These are phyloP conservation scores for Graphilbum sp. DNA, from an alignment of 2,329 filamentous ascomycete genomes.

Conservation along the genomic window DNA sequence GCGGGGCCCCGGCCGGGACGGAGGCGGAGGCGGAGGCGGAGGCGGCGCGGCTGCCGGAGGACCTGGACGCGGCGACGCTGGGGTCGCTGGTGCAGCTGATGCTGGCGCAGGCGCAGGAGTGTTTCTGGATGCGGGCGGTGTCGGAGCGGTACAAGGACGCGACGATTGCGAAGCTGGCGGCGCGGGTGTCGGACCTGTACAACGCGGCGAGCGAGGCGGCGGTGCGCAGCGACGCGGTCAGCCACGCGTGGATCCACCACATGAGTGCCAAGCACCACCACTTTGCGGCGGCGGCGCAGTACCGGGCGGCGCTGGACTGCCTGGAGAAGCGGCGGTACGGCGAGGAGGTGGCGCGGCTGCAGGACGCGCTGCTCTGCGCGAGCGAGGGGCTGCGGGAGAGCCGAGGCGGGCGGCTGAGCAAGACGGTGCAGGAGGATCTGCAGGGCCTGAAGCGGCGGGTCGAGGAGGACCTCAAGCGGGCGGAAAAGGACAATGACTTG, in stretches of 20 bases:
- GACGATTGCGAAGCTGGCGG: constrained; percentile 79
- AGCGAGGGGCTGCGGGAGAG: constrained; percentile 76
- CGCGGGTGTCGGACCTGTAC: constrained; percentile 81
- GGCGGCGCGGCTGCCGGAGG: constrained; percentile 54
- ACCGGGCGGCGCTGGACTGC: constrained; percentile 76
- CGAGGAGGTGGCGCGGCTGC: constrained; percentile 78
- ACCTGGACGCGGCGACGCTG: constrained; percentile 83
- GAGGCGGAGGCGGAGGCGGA: too few relatives aligned
- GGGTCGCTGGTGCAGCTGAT: constrained; percentile 71
- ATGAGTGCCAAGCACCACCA: constrained; percentile 95
- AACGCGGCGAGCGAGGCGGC: constrained; percentile 69
- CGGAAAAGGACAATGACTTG: constrained; percentile 90
- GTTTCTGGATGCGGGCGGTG: constrained; percentile 94
- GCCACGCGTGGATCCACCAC: constrained; percentile 93
- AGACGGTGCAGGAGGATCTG: constrained; percentile 65
- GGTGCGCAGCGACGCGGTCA: constrained; percentile 76
- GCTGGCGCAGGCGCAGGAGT: constrained; percentile 88
- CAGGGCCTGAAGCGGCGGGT: constrained; percentile 69
- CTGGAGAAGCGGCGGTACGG: constrained; percentile 89
- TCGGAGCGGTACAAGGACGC: constrained; percentile 87
- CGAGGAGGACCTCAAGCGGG: constrained; percentile 74
- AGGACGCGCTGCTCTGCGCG: constrained; percentile 67
- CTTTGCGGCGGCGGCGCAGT: constrained; percentile 91
- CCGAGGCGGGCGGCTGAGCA: constrained; percentile 57
- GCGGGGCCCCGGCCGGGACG: too few relatives aligned